These are phyloP conservation scores for Lippia alba DNA, from an alignment of 305 asterid genomes.

Conservation along the genomic window DNA sequence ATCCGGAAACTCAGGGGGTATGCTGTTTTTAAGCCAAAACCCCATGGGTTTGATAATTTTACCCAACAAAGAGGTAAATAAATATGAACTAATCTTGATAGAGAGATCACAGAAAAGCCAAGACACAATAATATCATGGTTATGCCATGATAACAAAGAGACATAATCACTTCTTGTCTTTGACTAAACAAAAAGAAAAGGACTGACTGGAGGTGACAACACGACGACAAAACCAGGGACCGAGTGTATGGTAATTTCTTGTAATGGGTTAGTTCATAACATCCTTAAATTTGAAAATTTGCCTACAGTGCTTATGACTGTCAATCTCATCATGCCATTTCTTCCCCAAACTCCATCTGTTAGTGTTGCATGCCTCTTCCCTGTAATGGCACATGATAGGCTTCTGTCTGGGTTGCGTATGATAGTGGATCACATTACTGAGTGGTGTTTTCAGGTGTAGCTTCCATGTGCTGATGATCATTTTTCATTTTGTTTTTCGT, in stretches of 20 bases:
- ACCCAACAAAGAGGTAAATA: too few relatives aligned
- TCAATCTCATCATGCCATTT: slow-evolving; percentile 18
- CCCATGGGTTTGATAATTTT: too few relatives aligned
- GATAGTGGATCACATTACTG: slow-evolving; percentile 2
- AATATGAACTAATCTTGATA: too few relatives aligned
- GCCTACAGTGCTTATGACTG: slow-evolving; percentile 25
- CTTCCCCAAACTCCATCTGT: neutral
- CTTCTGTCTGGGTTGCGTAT: slow-evolving; percentile 18
- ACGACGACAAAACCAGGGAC: too few relatives aligned
- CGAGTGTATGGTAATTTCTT: slow-evolving; percentile 4
- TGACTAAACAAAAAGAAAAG: too few relatives aligned
- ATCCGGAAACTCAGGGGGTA: too few relatives aligned
- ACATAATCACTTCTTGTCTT: too few relatives aligned
- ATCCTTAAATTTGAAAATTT: slow-evolving; percentile 11
- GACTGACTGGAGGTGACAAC: too few relatives aligned
- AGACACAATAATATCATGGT: too few relatives aligned
- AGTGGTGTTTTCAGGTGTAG: neutral
- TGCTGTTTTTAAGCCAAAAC: too few relatives aligned
- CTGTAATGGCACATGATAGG: slow-evolving; percentile 8
- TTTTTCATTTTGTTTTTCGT: neutral
- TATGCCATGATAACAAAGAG: too few relatives aligned
- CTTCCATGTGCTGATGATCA: neutral
- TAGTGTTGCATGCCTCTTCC: neutral
- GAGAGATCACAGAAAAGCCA: too few relatives aligned
- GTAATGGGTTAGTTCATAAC: slow-evolving; percentile 16